Percentiles rank a stretch among this genome's conserved stretches.
Conservation (phyloP, 352 stramenopile genomes). For the Globisporangium spinosum region DNA sequence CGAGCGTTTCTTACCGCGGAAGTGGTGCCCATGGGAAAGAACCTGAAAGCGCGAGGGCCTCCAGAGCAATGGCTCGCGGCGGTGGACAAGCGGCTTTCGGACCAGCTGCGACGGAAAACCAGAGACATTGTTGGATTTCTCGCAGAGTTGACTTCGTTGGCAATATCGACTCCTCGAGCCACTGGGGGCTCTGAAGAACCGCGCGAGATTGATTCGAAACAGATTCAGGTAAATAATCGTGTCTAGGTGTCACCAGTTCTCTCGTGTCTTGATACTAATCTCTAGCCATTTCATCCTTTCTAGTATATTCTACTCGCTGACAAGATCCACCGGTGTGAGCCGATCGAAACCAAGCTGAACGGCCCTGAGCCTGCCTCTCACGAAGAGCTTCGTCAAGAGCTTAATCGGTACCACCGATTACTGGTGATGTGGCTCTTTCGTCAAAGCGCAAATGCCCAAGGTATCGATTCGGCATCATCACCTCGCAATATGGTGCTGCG, state of each 20-base stretch:
- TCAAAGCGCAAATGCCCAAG: too few relatives aligned
- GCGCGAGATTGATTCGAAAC: conserved; percentile 16
- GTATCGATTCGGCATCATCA: background rate
- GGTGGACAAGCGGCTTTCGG: conserved; percentile 51
- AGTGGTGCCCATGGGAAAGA: conserved; percentile 60
- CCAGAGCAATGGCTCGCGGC: conserved; percentile 63
- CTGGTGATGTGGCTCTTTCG: conserved; percentile 7
- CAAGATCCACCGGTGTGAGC: conserved; percentile 34
- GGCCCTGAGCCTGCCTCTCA: background rate
- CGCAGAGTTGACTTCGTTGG: conserved; percentile 9
- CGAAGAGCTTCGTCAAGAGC: conserved; percentile 4
- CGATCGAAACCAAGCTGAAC: conserved; percentile 30
- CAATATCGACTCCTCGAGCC: background rate
- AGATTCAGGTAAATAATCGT: conserved; percentile 26
- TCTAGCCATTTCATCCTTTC: background rate
- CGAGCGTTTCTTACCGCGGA: conserved; percentile 38
- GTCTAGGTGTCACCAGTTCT: background rate
- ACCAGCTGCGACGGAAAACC: conserved; percentile 51
- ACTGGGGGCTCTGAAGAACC: background rate
- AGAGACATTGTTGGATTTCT: conserved; percentile 40
- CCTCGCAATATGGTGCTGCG: conserved; percentile 27
- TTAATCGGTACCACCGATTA: background rate
- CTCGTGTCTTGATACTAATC: background rate
- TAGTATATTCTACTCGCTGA: conserved; percentile 50
- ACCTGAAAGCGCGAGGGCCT: conserved; percentile 65